phyloP scores from a whole-genome alignment of 352 stramenopile genomes.

The Elongisporangium senticosum region DNA sequence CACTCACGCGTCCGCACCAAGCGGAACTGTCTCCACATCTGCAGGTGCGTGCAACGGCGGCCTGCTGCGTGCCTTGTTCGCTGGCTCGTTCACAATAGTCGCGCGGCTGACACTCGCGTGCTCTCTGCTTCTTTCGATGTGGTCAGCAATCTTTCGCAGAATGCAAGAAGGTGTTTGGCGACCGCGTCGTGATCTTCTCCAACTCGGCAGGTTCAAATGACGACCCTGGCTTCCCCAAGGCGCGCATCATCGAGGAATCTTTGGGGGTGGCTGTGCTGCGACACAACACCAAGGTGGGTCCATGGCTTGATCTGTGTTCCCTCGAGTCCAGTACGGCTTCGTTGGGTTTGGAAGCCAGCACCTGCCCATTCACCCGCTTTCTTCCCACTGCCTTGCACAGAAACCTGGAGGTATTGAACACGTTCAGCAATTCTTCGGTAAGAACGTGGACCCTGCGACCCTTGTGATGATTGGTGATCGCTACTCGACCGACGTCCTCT shows the following conservation, averaged over 20 bases:
- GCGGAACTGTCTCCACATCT: slow-evolving; percentile 77
- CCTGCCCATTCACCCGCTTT: slow-evolving; percentile 3
- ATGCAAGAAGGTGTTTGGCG: slow-evolving; percentile 88
- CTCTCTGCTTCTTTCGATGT: slow-evolving; percentile 1
- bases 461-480: slow-evolving; percentile 96
- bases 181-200: slow-evolving; percentile 91
- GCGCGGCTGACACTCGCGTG: slow-evolving; percentile 12
- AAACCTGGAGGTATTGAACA: slow-evolving; percentile 91
- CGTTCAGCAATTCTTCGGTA: slow-evolving; percentile 82
- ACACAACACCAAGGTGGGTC: slow-evolving; percentile 83
- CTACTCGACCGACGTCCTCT: slow-evolving; percentile 96
- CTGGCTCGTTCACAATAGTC: neutral
- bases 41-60: slow-evolving; percentile 16
- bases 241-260: slow-evolving; percentile 67
- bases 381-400: slow-evolving; percentile 13
- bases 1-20: slow-evolving; percentile 90
- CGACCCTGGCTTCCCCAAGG: slow-evolving; percentile 81
- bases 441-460: slow-evolving; percentile 46
- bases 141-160: slow-evolving; percentile 49
- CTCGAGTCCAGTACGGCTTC: neutral
- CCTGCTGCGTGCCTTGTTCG: neutral
- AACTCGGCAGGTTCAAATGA: slow-evolving; percentile 94
- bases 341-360: slow-evolving; percentile 4
- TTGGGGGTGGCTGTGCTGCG: slow-evolving; percentile 86
- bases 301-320: neutral